Percentiles rank a stretch among this genome's conserved stretches.
These are phyloP conservation scores for Curvularia lunata DNA, from an alignment of 2,329 filamentous ascomycete genomes.

Conservation along the genomic window DNA sequence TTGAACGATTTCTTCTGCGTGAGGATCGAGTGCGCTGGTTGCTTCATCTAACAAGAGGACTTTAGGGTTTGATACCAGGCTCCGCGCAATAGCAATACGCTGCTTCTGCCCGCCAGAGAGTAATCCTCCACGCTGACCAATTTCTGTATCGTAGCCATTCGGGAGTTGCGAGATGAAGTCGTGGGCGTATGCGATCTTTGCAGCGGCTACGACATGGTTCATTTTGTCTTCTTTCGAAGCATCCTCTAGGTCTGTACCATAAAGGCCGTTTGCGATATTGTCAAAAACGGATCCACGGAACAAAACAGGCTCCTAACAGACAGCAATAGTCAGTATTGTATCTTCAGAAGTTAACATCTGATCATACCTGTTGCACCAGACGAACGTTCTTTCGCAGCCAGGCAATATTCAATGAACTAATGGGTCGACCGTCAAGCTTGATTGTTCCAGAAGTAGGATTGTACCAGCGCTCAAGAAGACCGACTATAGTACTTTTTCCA, in stretches of 20 bases:
- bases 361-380: constrained; percentile 28
- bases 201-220: constrained; percentile 77
- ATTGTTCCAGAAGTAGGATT: constrained; percentile 76
- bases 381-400: constrained; percentile 74
- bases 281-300: constrained; percentile 88
- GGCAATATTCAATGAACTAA: constrained; percentile 43
- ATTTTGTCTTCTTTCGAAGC: constrained; percentile 68
- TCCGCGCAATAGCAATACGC: constrained; percentile 90
- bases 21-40: constrained; percentile 89
- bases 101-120: constrained; percentile 95
- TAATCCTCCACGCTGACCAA: constrained; percentile 89
- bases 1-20: constrained; percentile 92
- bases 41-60: constrained; percentile 93
- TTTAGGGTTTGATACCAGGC: constrained; percentile 87
- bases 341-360: background rate
- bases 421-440: constrained; percentile 72
- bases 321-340: constrained; percentile 46
- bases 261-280: constrained; percentile 86
- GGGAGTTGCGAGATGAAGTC: constrained; percentile 84
- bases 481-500: constrained; percentile 91
- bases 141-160: constrained; percentile 88
- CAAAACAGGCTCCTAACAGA: constrained; percentile 87
- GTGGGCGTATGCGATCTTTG: constrained; percentile 81
- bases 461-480: constrained; percentile 90
- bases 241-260: constrained; percentile 78